Conservation (phyloP, 2,329 filamentous ascomycete genomes). For the Raffaelea arxii region DNA sequence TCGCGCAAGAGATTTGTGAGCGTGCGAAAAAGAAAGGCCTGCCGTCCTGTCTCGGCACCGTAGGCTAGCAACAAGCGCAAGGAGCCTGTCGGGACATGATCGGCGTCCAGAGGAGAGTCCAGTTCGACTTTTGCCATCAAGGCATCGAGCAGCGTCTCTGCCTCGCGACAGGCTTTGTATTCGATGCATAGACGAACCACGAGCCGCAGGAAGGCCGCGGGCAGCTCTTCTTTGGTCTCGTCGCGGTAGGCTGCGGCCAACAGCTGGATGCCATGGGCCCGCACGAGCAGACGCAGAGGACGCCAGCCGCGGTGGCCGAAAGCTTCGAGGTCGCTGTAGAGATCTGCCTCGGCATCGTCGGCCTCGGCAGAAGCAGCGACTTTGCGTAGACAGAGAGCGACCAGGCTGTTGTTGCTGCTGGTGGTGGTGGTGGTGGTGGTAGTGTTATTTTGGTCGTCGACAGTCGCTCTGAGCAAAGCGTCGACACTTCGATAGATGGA, state of each 20-base stretch:
- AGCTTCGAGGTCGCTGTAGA: constrained; percentile 38
- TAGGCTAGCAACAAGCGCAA: constrained; percentile 13
- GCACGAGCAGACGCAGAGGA: constrained; percentile 32
- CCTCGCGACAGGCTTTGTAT: constrained; percentile 27
- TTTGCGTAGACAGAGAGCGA: constrained; percentile 38
- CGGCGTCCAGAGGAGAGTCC: constrained; percentile 15
- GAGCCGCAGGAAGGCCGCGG: constrained; percentile 27
- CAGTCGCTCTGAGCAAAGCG: constrained; percentile 31
- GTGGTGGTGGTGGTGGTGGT: too few species aligned
- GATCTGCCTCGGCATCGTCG: constrained; percentile 27
- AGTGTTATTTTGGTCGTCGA: neutral
- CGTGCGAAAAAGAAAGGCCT: constrained; percentile 16
- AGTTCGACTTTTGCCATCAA: constrained; percentile 18
- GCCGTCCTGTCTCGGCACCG: constrained; percentile 22
- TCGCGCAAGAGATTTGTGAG: too few species aligned
- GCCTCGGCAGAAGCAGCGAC: constrained; percentile 25
- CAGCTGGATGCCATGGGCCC: constrained; percentile 35
- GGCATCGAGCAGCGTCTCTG: constrained; percentile 27
- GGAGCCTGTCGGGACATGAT: too few species aligned
- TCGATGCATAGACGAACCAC: constrained; percentile 32
- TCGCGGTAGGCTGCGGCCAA: constrained; percentile 31
- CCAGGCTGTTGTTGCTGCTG: constrained; percentile 35
- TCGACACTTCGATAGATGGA: constrained; percentile 35
- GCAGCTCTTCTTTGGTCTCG: constrained; percentile 31
- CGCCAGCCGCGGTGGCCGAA: constrained; percentile 35